Base-by-base conservation (phyloP, 2,329 filamentous ascomycete species). In the Colletotrichum aenigma region DNA sequence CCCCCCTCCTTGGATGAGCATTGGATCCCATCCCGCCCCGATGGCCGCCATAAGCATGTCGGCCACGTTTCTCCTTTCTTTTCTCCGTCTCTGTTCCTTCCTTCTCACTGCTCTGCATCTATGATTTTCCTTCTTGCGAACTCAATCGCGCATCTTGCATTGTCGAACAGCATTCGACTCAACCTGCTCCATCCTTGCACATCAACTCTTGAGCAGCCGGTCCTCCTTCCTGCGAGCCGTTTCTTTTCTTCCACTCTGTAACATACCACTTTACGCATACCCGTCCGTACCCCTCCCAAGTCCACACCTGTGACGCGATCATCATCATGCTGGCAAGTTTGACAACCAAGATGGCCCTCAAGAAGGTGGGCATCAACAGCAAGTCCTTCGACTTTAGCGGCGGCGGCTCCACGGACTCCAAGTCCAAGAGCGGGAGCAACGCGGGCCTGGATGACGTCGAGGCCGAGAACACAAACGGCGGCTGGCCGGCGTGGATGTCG, bases 321-420 rank as follows among this genome's bases (percentile, higher is more conserved):
- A 18, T 70, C 80, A 83, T 79, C 70, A 92, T 92, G 90, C 87
- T 92, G 80, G 87, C 88, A 79, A 88, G 85, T 77, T 83, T 92
- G 72, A 87, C 88, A 18, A 90, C 90, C 61, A 92, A 92, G 82
- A 83, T 92, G 77, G 91, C 90, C 76, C 85, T 92, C 78, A 90
- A 87, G 78, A 91, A 90, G 80, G 87, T 87, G 66, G 90, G 91
- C 80, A 81, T 92, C 70, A 86, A 88, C 52, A 88, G 85, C 82
- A 84, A 91, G 78, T 82, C 87, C 62, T 83, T 92, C 71, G 84
- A 88, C 81, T 84, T 87, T 76, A 80, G 82, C 68, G 78, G 74
- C 24, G 74, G 75, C 60, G 80, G 80, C 61, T 81, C 83, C 69
- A 80, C 83, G 48, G 83, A 81, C 77, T 75, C 81, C 66, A 85